Conservation (phyloP, 495 filamentous ascomycete species). For the Annulohypoxylon bovei region DNA sequence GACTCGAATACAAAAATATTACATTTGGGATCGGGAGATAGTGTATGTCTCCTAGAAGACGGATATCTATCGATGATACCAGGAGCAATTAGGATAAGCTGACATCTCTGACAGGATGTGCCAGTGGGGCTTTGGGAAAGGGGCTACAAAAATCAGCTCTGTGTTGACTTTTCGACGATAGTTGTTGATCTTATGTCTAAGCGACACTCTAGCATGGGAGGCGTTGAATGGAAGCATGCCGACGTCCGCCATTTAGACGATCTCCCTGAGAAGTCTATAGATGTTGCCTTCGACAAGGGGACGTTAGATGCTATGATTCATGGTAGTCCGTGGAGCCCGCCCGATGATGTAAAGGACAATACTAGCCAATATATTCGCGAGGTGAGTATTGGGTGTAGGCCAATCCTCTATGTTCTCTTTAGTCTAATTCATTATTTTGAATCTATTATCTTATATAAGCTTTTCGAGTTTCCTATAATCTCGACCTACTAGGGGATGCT, state of each 20-base stretch:
- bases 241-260: conserved; percentile 64
- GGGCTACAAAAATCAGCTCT: conserved; percentile 65
- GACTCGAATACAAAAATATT: conserved; percentile 52
- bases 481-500: conserved; percentile 1
- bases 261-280: conserved; percentile 51
- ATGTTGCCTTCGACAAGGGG: conserved; percentile 70
- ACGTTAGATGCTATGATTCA: conserved; percentile 71
- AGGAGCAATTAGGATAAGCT: background rate
- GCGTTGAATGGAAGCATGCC: conserved; percentile 59
- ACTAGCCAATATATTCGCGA: conserved; percentile 62
- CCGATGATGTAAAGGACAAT: conserved; percentile 62
- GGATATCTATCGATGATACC: background rate
- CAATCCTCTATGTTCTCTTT: background rate
- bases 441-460: background rate
- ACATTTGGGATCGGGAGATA: conserved; percentile 69
- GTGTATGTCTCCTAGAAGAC: conserved; percentile 49
- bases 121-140: conserved; percentile 57
- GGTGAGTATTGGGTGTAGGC: conserved; percentile 44
- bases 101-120: conserved; percentile 53
- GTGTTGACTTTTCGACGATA: conserved; percentile 66
- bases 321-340: conserved; percentile 66
- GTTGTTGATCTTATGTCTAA: conserved; percentile 62
- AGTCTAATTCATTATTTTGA: background rate
- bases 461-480: background rate
- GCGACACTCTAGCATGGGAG: conserved; percentile 47